Base-by-base conservation (phyloP, 108 stramenopile genomes). In the Skeletonema costatum region DNA sequence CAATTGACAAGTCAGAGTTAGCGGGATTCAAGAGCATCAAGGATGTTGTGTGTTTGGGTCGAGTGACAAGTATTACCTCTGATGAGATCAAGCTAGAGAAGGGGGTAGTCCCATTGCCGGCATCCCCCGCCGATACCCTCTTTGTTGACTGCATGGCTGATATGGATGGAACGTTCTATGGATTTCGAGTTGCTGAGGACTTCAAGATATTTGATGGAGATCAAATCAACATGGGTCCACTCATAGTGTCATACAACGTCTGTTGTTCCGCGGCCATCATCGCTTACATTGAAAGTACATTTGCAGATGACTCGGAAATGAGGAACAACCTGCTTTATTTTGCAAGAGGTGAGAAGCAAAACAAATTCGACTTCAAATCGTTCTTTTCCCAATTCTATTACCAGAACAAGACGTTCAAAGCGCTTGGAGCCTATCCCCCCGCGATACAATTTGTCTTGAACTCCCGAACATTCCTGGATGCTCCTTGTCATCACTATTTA, bases 131-230 rank as follows among this genome's bases (percentile, higher is more conserved):
- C 5, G 66, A 66, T 6, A 66, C 66, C 25, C 44, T 66, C 14
- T 66, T 66, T 46, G 66, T 66, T 66, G 66, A 66, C 21, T 66
- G 66, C 21, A 66, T 66, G 66, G 66, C 66, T 25, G 66, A 66
- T 66, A 2, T 46, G 2, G 66, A 66, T 42, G 39, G 41, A 5
- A 9, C 66, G 8, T 46, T 66, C n/a, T 66, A 66, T 42, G 66
- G 66, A 7, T 66, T 46, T 29, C 39, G 66, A 2, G 5, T 30
- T 29, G 3, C 33, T 8, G 38, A 36, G 7, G 66, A 46, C 38
- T 42, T 66, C 17, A 42, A 66, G 42, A 12, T 66, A 9, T 66
- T 66, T 30, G 66, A 66, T 8, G 41, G 10, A 12, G 39, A 66
- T 66, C 39, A 21, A 44, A 66, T 66, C n/a, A 66, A 66, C 21